Evolutionary conservation across 768 basidiomycete genomes (phyloP).

Genomic region (Glaciozyma antarctica): DNA sequence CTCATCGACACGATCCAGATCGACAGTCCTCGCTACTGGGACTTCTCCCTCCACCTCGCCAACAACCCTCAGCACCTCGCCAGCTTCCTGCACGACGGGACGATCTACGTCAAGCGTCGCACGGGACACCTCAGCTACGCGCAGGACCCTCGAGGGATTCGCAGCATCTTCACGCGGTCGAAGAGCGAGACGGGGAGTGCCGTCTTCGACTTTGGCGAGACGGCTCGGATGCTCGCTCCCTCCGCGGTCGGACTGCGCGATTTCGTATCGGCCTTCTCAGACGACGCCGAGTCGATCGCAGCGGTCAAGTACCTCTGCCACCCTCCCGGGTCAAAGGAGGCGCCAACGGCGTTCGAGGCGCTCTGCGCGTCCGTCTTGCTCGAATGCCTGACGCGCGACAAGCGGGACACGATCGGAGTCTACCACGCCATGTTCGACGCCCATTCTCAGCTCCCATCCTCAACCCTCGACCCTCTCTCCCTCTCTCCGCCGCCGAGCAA

Average conservation of each 20-base stretch:
- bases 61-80: conserved; percentile 58
- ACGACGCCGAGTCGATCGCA: conserved; percentile 41
- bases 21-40: conserved; percentile 93
- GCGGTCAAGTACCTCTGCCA: conserved; percentile 58
- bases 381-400: conserved; percentile 86
- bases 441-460: not conserved
- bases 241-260: conserved; percentile 59
- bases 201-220: conserved; percentile 74
- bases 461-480: not conserved
- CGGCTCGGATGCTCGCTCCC: conserved; percentile 40
- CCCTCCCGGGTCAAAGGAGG: not conserved
- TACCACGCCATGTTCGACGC: conserved; percentile 17
- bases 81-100: conserved; percentile 63
- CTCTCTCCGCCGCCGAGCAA: conserved; percentile 9
- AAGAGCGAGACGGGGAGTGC: conserved; percentile 75
- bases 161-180: conserved; percentile 79
- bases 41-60: conserved; percentile 71
- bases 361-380: conserved; percentile 41
- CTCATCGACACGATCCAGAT: conserved; percentile 70
- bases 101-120: conserved; percentile 81
- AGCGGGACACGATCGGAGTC: conserved; percentile 38
- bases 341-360: conserved; percentile 21
- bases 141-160: conserved; percentile 85
- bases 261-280: conserved; percentile 79
- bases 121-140: conserved; percentile 88